Evolutionary conservation across 306 rosid species (phyloP), one percentile per base, ranked within the genome.

Genomic region (Echinosophora koreensis): DNA sequence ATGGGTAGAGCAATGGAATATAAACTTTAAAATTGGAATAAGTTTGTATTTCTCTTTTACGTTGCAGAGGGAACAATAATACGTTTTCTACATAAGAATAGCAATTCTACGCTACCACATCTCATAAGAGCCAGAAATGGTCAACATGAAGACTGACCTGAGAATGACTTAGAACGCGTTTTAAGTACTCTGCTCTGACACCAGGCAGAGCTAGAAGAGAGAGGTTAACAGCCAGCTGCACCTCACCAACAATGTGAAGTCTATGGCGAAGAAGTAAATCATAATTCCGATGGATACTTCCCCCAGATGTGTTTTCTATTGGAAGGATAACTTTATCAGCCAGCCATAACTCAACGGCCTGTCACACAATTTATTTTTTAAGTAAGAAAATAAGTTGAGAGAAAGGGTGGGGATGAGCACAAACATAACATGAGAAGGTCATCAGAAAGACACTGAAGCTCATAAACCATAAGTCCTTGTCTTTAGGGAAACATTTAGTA

Each of bases 211-310:
- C 96, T 22, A 91, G 83, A 80, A 91, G 97, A 73, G 86, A 89
- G 77, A 84, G 86, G 38, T 87, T 81, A 66, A 80, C 73, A 57
- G 87, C 83, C 82, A 89, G 73, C 84, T 89, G 89, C 84, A 89
- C 92, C 80, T 89, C 93, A 49, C 92, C 93, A n/a, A 91, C 90
- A 73, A 91, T 91, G 78, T 91, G 90, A 52, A 91, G 90, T 85
- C 96, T 87, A 81, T 89, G 96, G 16, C 96, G 86, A 64, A 91
- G 93, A 73, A 91, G 91, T 80, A 91, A 87, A 84, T 91, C 93
- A n/a, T 91, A 91, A 79, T 87, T 87, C 1, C 96, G 89, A 77
- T 91, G 92, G 79, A 91, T 81, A 71, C 93, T 88, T 81, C 96
- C 96, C 71, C 91, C 93, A 10, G 86, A 81, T 18, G 93, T 84